Evolutionary conservation across 1,139 yeast species (phyloP).

Genomic region (Geotrichum fermentans): DNA sequence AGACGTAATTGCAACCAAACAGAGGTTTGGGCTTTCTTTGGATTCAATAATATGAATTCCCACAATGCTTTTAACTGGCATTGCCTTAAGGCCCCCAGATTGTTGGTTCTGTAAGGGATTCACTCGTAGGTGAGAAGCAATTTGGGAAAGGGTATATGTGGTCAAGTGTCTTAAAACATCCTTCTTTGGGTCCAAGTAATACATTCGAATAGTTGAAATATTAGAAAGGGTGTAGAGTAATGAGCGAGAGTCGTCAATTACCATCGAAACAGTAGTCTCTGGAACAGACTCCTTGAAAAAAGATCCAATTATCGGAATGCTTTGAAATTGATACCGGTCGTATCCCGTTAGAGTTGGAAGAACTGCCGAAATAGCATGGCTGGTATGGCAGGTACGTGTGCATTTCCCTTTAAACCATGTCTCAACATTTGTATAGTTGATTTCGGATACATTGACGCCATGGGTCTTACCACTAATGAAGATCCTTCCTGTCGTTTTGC

Average conservation of each 20-base stretch:
- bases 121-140: constrained; percentile 37
- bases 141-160: constrained; percentile 34
- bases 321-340: constrained; percentile 11
- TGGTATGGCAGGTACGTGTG: constrained; percentile 61
- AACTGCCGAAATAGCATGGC: constrained; percentile 23
- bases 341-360: constrained; percentile 21
- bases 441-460: constrained; percentile 80
- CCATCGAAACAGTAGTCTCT: constrained; percentile 61
- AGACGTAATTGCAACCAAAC: constrained; percentile 76
- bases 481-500: constrained; percentile 67
- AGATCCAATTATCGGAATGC: constrained; percentile 26
- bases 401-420: constrained; percentile 85
- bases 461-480: constrained; percentile 77
- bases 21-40: constrained; percentile 64
- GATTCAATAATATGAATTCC: constrained; percentile 23
- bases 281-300: constrained; percentile 33
- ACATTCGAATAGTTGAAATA: constrained; percentile 75
- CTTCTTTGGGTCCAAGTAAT: constrained; percentile 46
- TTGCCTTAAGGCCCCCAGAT: constrained; percentile 8
- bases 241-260: constrained; percentile 71
- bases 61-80: neutral
- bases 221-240: constrained; percentile 79
- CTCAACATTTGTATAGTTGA: constrained; percentile 78
- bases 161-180: constrained; percentile 39
- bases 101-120: constrained; percentile 21